These are phyloP conservation scores for Beta corolliflora DNA, from an alignment of 179 eudicot species.

Conservation along the genomic window DNA sequence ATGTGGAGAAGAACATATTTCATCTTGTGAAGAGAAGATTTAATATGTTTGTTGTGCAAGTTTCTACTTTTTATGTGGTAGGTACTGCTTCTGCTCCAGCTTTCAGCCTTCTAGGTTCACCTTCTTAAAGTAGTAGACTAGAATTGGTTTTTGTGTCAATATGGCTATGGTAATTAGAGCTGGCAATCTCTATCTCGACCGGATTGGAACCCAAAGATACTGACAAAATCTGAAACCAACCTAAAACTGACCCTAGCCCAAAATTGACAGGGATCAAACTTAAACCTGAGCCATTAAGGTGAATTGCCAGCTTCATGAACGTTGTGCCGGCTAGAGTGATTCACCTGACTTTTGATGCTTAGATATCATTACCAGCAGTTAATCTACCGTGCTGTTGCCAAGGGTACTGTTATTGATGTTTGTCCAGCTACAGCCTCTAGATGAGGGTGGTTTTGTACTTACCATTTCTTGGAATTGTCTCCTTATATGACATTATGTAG, in stretches of 20 bases:
- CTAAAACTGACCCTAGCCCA: too few species aligned
- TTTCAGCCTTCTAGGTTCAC: neutral
- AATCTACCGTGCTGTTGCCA: too few species aligned
- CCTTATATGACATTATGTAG: neutral
- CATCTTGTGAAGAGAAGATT: constrained; percentile 19
- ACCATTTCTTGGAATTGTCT: neutral
- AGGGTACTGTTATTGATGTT: too few species aligned
- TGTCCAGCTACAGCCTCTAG: too few species aligned
- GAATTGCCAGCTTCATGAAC: too few species aligned
- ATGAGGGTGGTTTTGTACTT: neutral
- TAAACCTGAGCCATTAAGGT: too few species aligned
- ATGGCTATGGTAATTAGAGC: too few species aligned
- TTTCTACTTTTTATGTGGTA: neutral
- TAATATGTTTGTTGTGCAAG: constrained; percentile 13
- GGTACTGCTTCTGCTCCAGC: neutral
- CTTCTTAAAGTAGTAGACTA: neutral
- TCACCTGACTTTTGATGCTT: neutral
- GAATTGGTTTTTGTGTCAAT: neutral
- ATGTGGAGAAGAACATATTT: constrained; percentile 26
- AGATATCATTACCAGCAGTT: too few species aligned
- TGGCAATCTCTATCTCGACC: too few species aligned
- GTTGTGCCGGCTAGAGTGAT: neutral
- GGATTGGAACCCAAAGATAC: too few species aligned
- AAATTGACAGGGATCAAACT: too few species aligned
- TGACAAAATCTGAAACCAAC: too few species aligned